These are phyloP conservation scores for Coemansia sp. DNA, from an alignment of 192 early-diverging fungal species.

Conservation along the genomic window DNA sequence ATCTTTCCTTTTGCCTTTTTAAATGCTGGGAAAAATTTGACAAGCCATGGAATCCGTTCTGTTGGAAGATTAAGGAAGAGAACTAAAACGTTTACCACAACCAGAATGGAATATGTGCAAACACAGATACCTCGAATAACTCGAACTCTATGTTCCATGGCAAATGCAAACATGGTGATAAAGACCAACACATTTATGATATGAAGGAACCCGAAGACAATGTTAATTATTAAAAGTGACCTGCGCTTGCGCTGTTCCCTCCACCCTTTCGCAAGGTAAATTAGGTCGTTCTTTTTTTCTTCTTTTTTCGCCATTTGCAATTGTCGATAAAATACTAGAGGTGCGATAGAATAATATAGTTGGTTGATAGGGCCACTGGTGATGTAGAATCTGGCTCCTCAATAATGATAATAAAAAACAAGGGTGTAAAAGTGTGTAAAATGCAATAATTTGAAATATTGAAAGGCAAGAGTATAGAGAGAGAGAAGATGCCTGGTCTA, in stretches of 20 bases:
- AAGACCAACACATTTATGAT: background rate
- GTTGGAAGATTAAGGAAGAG: background rate
- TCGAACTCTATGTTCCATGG: too few species aligned
- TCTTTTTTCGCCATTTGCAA: background rate
- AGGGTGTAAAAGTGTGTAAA: background rate
- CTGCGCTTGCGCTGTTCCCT: background rate
- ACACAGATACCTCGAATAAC: background rate
- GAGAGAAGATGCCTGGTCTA: background rate
- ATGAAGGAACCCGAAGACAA: background rate
- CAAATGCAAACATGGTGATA: background rate
- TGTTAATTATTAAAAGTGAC: background rate
- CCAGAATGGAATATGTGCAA: background rate
- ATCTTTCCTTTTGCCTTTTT: background rate
- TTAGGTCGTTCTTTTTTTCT: too few species aligned
- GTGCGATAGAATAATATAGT: background rate
- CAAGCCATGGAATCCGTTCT: too few species aligned
- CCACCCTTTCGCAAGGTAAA: rapidly evolving
- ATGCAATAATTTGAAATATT: background rate
- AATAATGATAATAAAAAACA: background rate
- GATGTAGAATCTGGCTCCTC: background rate
- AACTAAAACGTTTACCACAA: background rate
- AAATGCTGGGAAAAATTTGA: background rate
- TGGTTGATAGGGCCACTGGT: background rate
- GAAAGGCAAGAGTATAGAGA: background rate
- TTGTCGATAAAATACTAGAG: background rate